These are phyloP conservation scores for Tuctoria greenei DNA, from an alignment of 176 grass and related monocot genomes.

Conservation along the genomic window DNA sequence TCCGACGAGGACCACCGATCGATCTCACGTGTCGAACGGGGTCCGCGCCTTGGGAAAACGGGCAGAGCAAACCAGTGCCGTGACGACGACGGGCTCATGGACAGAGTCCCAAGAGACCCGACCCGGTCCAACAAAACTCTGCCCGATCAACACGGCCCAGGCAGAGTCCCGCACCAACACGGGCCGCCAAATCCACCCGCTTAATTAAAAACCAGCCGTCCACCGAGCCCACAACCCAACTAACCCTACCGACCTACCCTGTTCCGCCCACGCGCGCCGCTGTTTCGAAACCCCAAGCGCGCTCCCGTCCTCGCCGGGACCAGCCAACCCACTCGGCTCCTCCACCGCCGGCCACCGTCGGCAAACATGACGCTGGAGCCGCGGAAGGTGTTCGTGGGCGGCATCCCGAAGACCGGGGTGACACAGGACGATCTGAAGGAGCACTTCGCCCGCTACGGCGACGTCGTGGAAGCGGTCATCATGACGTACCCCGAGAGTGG, in stretches of 20 bases:
- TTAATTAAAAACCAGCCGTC: background rate
- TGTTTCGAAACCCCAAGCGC: background rate
- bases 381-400: slow-evolving; percentile 64
- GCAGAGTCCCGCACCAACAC: background rate
- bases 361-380: slow-evolving; percentile 1
- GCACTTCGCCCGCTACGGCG: slow-evolving; percentile 61
- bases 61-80: background rate
- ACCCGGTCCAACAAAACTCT: background rate
- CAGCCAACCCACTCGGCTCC: background rate
- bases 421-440: slow-evolving; percentile 23
- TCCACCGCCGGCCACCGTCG: background rate
- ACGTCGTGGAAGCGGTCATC: slow-evolving; percentile 44
- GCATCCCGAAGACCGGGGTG: slow-evolving; percentile 33
- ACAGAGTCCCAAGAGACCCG: background rate
- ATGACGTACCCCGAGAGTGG: slow-evolving; percentile 33
- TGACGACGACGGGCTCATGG: background rate
- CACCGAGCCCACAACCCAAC: background rate
- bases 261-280: slow-evolving; percentile 5
- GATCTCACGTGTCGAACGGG: no score
- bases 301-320: background rate
- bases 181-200: background rate
- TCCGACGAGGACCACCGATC: no score
- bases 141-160: background rate
- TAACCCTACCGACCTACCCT: slow-evolving; percentile 5
- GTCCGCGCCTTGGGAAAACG: no score